Evolutionary conservation across 1,284 basidiomycete species (phyloP), one percentile per base, ranked within the genome.

Genomic region (Melampsora larici-populina): DNA sequence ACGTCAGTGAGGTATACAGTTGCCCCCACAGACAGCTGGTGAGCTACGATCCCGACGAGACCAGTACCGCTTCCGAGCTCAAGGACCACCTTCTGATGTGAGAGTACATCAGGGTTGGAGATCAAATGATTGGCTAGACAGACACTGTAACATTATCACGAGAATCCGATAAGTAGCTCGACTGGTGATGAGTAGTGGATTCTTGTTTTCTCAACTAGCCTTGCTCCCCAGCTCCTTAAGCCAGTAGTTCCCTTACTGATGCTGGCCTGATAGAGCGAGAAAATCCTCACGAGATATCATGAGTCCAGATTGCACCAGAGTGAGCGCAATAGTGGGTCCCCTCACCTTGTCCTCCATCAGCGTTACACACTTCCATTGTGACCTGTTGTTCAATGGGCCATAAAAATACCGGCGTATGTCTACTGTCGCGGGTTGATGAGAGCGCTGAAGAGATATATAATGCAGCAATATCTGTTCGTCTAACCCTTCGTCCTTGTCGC

Each of bases 211-310:
- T 15, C 24, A 15, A 24, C 67, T 33, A 26, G 62, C 75, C 75
- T 70, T 21, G 75, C 75, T 6, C 75, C 67, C 75, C 75, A 77
- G n/a, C 55, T 77, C 24, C 58, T 58, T 33, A 77, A 68, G 36
- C 75, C 75, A 8, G 75, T 77, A 7, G 75, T 77, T 5, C 75
- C 75, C 29, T 77, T 36, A 63, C 75, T 70, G 40, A 77, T 77
- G 21, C 40, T 68, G 29, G 67, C 66, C 67, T 76, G 21, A 21
- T 24, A 17, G 65, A 36, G 36, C 36, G 36, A 36, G 36, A 3
- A 36, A 36, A 36, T 4, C 36, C 36, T 36, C 36, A 36, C 36
- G 36, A 36, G 36, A 36, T 36, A 36, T 36, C 36, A 36, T 36
- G 36, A 36, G 36, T 36, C 3, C 36, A 36, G 36, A 3, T 36